Conservation (phyloP, 2,329 filamentous ascomycete species). For the Apiospora kogelbergensis region DNA sequence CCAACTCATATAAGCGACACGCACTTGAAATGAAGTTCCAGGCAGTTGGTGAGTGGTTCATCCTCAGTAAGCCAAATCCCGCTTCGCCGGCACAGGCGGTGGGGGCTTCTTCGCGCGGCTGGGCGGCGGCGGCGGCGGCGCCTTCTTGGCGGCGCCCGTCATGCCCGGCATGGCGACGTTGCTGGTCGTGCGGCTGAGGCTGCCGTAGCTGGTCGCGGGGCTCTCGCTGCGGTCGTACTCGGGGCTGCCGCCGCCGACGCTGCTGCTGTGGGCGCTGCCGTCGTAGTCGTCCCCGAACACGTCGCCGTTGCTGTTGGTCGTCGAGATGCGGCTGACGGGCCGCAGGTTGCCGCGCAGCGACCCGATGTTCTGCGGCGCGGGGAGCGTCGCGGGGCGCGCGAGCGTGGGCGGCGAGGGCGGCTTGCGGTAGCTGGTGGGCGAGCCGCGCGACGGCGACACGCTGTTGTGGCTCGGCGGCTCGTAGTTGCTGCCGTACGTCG, state of each 20-base stretch:
- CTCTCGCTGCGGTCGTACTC: conserved; percentile 53
- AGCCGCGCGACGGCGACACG: conserved; percentile 14
- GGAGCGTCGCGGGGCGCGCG: conserved; percentile 19
- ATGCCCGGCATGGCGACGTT: conserved; percentile 21
- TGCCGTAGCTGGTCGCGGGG: conserved; percentile 57
- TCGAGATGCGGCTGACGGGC: conserved; percentile 45
- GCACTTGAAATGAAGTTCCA: not conserved
- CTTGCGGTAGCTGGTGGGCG: conserved; percentile 26
- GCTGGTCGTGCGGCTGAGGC: conserved; percentile 48
- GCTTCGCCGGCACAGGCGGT: conserved; percentile 48
- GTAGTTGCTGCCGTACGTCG: conserved; percentile 22
- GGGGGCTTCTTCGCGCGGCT: conserved; percentile 54
- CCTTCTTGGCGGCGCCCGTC: conserved; percentile 34
- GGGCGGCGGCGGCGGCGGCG: conserved; percentile 46
- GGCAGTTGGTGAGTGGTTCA: not conserved
- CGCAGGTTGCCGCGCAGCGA: conserved; percentile 43
- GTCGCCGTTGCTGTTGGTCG: conserved; percentile 34
- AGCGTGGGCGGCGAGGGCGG: conserved; percentile 22
- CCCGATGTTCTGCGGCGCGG: conserved; percentile 31
- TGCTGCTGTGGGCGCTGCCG: conserved; percentile 47
- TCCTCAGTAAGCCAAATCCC: conserved; percentile 25
- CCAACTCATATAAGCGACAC: not conserved
- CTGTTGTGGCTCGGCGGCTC: conserved; percentile 17
- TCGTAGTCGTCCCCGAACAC: conserved; percentile 52
- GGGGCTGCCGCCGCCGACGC: conserved; percentile 51